These are phyloP conservation scores for Helichrysum umbraculigerum DNA, from an alignment of 129 eudicot species.

Conservation along the genomic window DNA sequence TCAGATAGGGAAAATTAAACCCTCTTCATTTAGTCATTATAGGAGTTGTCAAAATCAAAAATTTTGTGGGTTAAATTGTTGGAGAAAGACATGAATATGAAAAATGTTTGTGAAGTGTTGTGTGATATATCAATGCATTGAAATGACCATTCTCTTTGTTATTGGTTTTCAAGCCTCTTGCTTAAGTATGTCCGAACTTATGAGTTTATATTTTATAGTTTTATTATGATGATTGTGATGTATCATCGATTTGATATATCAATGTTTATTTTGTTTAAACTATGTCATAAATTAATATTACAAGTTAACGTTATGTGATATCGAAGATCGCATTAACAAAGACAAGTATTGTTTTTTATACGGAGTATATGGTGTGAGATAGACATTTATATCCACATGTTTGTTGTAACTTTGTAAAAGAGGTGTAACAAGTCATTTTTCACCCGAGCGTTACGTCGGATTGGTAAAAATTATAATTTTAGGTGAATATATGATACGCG, in stretches of 20 bases:
- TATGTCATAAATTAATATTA: background rate
- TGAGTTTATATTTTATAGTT: background rate
- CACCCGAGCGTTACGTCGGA: no score
- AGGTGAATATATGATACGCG: no score
- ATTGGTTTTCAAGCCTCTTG: background rate
- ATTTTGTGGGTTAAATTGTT: background rate
- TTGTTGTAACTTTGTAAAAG: background rate
- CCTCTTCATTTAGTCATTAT: no score
- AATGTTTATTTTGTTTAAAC: background rate
- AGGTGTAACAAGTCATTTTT: no score
- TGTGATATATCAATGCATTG: background rate
- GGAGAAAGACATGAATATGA: conserved; percentile 21
- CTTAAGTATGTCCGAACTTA: background rate
- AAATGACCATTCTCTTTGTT: conserved; percentile 12
- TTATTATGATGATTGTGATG: background rate
- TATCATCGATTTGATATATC: background rate
- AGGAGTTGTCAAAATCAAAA: conserved; percentile 8
- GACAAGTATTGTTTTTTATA: background rate
- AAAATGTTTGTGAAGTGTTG: conserved; percentile 3
- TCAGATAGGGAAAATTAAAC: no score
- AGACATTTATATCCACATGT: background rate
- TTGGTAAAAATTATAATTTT: no score
- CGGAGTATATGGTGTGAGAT: background rate
- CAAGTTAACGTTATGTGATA: background rate
- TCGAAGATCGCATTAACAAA: background rate